Conservation (phyloP, 169 alveolate species). For the Plasmodium blacklocki region DNA sequence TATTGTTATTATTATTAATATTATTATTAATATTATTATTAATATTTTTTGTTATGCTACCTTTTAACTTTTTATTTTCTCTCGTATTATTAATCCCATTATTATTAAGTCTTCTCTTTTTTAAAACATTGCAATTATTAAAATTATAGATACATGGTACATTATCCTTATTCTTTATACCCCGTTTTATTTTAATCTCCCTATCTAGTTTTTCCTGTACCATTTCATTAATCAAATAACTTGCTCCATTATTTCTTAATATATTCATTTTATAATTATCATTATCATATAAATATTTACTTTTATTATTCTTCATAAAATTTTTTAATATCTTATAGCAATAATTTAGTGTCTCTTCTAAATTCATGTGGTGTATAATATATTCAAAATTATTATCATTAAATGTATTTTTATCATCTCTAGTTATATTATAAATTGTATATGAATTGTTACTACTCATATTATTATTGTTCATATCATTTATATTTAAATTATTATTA, state of each 20-base stretch:
- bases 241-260: not conserved
- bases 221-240: too few relatives aligned
- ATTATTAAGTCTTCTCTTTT: slow-evolving; percentile 19
- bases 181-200: not conserved
- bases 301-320: slow-evolving; percentile 13
- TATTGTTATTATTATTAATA: not conserved
- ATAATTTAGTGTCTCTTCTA: slow-evolving; percentile 61
- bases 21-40: slow-evolving; percentile 11
- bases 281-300: slow-evolving; percentile 46
- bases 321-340: slow-evolving; percentile 57
- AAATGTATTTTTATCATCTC: not conserved
- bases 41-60: not conserved
- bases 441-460: not conserved
- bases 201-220: too few relatives aligned
- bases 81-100: too few relatives aligned
- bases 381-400: not conserved
- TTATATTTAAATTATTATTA: not conserved
- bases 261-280: not conserved
- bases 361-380: slow-evolving; percentile 46
- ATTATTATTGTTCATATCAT: not conserved
- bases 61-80: not conserved
- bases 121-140: slow-evolving; percentile 12
- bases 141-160: slow-evolving; percentile 22
- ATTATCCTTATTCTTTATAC: slow-evolving; percentile 1
- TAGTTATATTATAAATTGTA: not conserved